Base-by-base conservation (phyloP, 805 yeast genomes). In the Candida odintsovae region DNA sequence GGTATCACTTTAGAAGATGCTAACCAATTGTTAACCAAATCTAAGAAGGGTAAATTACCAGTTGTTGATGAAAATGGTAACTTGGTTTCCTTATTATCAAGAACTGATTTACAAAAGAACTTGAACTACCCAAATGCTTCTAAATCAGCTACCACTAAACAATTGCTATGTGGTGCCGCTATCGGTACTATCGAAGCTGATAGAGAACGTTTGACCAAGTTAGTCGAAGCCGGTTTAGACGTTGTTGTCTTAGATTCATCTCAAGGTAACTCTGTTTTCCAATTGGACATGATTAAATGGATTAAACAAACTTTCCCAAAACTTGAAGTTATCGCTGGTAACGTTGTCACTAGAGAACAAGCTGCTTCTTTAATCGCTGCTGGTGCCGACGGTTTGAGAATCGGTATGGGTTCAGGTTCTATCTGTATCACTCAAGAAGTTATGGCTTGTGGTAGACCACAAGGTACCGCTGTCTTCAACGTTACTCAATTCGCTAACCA, bases 391-490 rank as follows among this genome's bases (percentile, higher is more conserved):
- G 98, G 90, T 68, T 77, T 94, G 63, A 89, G 98, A 80, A 92
- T 94, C 59, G 99, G 99, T 75, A 94, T 94, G 99, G 99, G 99
- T 66, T 88, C 98, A 29, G 99, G 99, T 63, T 89, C 97, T 52
- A 95, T 95, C 68, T 94, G 99, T 80, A 94, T 94, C 67, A 94
- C 99, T 45, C 99, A 94, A 76, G 99, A 94, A 75, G 99, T 94
- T 50, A 94, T 94, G 99, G 99, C 99, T 44, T 95, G 97, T 74
- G 99, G 99, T 73, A 90, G 99, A 79, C 99, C 99, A 51, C 99
- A 94, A 77, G 99, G 98, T 73, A 90, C 98, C 56, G 99, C 99
- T 51, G 98, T 94, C 46, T 90, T 80, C 78, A 84, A 82, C 57
- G 99, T 94, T 46, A 78, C 94, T 54, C 90, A 92, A 75, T 90